A percentile compares a stretch with the other conserved stretches of the same genome.
phyloP scores from a whole-genome alignment of 352 stramenopile species.

The Phytopythium cucurbitacearum region DNA sequence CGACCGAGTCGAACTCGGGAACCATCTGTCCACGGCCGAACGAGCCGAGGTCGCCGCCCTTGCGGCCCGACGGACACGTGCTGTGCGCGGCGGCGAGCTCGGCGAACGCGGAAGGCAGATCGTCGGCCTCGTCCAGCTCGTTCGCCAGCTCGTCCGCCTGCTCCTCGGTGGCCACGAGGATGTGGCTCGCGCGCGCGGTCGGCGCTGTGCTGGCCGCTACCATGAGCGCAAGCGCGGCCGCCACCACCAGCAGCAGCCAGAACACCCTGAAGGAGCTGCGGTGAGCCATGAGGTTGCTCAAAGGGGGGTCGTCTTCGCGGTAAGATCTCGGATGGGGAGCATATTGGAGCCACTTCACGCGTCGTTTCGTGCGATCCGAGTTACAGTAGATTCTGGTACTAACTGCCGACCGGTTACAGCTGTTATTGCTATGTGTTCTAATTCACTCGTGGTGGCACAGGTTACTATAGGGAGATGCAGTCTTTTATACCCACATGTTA shows the following conservation, averaged over 20 bases:
- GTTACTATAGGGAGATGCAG: too few species aligned
- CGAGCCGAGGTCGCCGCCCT: slow-evolving; percentile 56
- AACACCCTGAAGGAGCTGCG: not conserved
- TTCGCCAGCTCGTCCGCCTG: slow-evolving; percentile 47
- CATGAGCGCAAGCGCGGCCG: slow-evolving; percentile 23
- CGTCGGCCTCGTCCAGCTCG: slow-evolving; percentile 38
- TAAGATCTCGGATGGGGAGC: too few species aligned
- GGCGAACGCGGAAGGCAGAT: slow-evolving; percentile 46
- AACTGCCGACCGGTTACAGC: too few species aligned
- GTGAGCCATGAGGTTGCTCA: not conserved
- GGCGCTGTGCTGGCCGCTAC: slow-evolving; percentile 16
- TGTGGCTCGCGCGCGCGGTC: slow-evolving; percentile 68
- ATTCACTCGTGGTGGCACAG: too few species aligned
- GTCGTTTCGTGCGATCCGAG: too few species aligned
- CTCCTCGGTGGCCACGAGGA: slow-evolving; percentile 60
- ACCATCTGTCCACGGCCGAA: slow-evolving; percentile 78
- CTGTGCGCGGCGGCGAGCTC: slow-evolving; percentile 57
- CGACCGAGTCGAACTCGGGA: slow-evolving; percentile 69
- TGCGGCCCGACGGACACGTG: slow-evolving; percentile 62
- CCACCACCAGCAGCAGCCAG: slow-evolving; percentile 19
- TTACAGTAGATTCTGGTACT: too few species aligned
- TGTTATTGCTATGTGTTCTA: too few species aligned
- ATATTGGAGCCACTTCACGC: too few species aligned
- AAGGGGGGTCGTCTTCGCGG: too few species aligned
- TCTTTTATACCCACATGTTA: too few species aligned